Percentiles rank a stretch among this genome's conserved stretches.
These are phyloP conservation scores for Tylopilus plumbeoviolaceoides DNA, from an alignment of 768 basidiomycete species.

Conservation along the genomic window DNA sequence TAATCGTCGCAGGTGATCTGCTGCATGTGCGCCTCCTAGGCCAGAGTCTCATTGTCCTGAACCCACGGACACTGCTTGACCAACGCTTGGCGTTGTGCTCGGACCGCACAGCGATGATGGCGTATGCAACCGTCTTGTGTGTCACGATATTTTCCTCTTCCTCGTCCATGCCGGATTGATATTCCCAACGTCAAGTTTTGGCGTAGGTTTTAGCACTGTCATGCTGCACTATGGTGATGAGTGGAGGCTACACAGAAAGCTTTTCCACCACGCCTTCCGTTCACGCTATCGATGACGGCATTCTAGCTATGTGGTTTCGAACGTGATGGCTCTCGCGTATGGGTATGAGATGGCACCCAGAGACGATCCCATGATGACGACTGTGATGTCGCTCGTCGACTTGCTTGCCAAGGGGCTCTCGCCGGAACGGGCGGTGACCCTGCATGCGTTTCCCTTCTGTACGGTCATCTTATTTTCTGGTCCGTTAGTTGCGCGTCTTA, in stretches of 20 bases:
- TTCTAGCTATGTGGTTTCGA: constrained; percentile 24
- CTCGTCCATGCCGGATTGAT: not conserved
- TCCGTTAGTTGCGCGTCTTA: not conserved
- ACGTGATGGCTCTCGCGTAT: constrained; percentile 24
- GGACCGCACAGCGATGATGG: constrained; percentile 21
- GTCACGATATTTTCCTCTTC: not conserved
- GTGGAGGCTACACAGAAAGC: constrained; percentile 30
- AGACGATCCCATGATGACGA: constrained; percentile 22
- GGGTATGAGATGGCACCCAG: constrained; percentile 18
- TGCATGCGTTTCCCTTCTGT: constrained; percentile 24
- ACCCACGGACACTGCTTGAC: constrained; percentile 25
- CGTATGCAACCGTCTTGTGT: constrained; percentile 15
- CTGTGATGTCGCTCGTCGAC: constrained; percentile 14
- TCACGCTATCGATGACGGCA: not conserved
- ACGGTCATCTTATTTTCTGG: not conserved
- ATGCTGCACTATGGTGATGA: constrained; percentile 3
- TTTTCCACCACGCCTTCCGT: constrained; percentile 25
- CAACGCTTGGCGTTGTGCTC: constrained; percentile 28
- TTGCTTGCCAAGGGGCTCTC: constrained; percentile 21
- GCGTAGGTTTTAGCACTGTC: constrained; percentile 26
- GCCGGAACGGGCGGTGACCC: constrained; percentile 8
- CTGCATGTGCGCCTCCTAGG: constrained; percentile 21
- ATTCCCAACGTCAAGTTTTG: constrained; percentile 16
- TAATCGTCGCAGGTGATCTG: constrained; percentile 16
- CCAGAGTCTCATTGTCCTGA: constrained; percentile 24